Percentiles rank a stretch among this genome's conserved stretches.
phyloP scores from a whole-genome alignment of 257 asterid species.

The Paraleonurus japonicus region DNA sequence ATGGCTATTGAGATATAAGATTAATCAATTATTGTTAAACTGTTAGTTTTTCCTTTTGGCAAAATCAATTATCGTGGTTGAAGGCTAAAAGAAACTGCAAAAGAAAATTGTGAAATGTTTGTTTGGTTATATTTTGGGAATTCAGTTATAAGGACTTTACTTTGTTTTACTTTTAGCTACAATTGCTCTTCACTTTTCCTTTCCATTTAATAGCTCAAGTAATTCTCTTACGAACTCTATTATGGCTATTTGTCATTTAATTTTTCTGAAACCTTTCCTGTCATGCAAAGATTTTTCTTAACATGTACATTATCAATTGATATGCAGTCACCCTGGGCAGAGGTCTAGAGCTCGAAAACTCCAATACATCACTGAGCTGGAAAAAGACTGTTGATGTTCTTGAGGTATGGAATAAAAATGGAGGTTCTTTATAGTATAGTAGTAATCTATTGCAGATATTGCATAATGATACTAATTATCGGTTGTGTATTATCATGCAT shows the following conservation, averaged over 20 bases:
- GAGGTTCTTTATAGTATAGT: neutral
- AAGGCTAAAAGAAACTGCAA: neutral
- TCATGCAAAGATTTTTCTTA: slow-evolving; percentile 14
- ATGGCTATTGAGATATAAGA: neutral
- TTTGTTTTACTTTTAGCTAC: neutral
- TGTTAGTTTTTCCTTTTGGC: neutral
- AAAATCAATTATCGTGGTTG: neutral
- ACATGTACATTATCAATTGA: neutral
- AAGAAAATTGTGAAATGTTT: neutral
- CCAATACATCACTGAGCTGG: slow-evolving; percentile 80
- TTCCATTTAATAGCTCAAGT: neutral
- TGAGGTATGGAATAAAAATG: slow-evolving; percentile 48
- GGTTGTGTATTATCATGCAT: neutral
- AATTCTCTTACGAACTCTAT: neutral
- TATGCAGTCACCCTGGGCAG: slow-evolving; percentile 83
- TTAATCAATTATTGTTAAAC: neutral
- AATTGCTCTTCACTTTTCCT: neutral
- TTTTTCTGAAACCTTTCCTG: neutral
- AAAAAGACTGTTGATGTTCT: slow-evolving; percentile 56
- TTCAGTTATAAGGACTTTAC: too few relatives aligned
- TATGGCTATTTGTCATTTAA: neutral
- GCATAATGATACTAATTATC: neutral
- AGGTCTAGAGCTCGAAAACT: slow-evolving; percentile 76
- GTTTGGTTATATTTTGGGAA: neutral
- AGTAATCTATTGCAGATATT: neutral